phyloP scores from a whole-genome alignment of 2,329 filamentous ascomycete species.

The Balansia obtecta region DNA sequence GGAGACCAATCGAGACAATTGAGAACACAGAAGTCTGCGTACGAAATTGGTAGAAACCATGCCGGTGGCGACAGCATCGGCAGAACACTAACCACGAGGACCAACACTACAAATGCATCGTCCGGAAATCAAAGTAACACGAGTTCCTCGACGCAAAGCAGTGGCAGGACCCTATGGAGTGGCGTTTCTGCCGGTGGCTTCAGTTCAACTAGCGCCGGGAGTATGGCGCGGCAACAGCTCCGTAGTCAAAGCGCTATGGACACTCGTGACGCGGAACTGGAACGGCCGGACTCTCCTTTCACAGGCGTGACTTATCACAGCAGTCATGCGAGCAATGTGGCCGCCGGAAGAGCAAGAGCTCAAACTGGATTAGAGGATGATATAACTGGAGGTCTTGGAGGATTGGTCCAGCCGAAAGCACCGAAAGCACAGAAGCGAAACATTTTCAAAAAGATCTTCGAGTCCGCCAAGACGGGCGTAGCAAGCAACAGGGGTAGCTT shows the following conservation, averaged over 20 bases:
- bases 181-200: conserved; percentile 81
- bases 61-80: conserved; percentile 37
- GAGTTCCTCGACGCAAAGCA: conserved; percentile 65
- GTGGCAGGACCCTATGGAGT: conserved; percentile 83
- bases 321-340: conserved; percentile 57
- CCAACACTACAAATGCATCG: conserved; percentile 68
- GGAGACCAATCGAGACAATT: conserved; percentile 33
- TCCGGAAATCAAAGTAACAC: conserved; percentile 58
- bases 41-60: conserved; percentile 50
- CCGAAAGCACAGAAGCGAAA: conserved; percentile 74
- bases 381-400: conserved; percentile 58
- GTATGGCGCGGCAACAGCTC: conserved; percentile 66
- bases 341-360: conserved; percentile 40
- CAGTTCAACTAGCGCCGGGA: conserved; percentile 91
- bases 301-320: conserved; percentile 84
- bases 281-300: conserved; percentile 50
- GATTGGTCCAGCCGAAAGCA: conserved; percentile 61
- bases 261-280: conserved; percentile 40
- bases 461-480: conserved; percentile 86
- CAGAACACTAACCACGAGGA: conserved; percentile 80
- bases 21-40: conserved; percentile 59
- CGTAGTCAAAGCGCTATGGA: conserved; percentile 55
- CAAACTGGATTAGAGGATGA: conserved; percentile 56
- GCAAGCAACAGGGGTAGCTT: conserved; percentile 82
- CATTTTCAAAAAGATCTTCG: conserved; percentile 92